A percentile compares a stretch with the other conserved stretches of the same genome.
Evolutionary conservation across 345 rosid genomes (phyloP).

Genomic region (Schrenkiella parvula): DNA sequence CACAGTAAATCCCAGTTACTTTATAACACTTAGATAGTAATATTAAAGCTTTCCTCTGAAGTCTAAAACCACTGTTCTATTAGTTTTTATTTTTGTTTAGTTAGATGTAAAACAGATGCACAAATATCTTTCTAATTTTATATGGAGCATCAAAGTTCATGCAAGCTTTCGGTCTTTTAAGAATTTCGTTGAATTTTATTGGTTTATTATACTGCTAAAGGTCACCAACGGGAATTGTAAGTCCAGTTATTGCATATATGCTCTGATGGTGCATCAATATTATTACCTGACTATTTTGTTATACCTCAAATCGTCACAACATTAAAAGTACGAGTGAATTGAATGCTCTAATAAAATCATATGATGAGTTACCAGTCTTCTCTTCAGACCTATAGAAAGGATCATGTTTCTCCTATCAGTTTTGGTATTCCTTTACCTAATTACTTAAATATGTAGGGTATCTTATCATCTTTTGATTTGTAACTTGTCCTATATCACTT

Average conservation of each 20-base stretch:
- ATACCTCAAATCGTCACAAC: background rate
- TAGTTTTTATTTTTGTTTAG: background rate
- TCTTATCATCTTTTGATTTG: background rate
- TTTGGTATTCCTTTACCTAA: background rate
- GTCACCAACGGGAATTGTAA: background rate
- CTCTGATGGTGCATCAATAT: constrained; percentile 10
- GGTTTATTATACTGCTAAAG: background rate
- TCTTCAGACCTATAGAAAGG: background rate
- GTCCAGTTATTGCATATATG: constrained; percentile 3
- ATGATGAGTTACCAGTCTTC: background rate
- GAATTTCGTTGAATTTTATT: background rate
- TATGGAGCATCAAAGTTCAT: background rate
- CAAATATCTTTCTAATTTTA: constrained; percentile 10
- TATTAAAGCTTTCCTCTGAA: background rate
- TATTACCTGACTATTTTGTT: constrained; percentile 8
- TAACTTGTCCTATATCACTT: background rate
- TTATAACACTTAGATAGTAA: background rate
- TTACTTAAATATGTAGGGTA: background rate
- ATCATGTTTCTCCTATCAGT: background rate
- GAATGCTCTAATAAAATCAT: background rate
- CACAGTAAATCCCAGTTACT: background rate
- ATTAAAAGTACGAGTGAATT: background rate
- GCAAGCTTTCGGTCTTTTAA: constrained; percentile 1
- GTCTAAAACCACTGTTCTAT: background rate
- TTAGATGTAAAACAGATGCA: constrained; percentile 16